Base-by-base conservation (phyloP, 2,329 filamentous ascomycete species). In the Arthrobotrys musiformis region DNA sequence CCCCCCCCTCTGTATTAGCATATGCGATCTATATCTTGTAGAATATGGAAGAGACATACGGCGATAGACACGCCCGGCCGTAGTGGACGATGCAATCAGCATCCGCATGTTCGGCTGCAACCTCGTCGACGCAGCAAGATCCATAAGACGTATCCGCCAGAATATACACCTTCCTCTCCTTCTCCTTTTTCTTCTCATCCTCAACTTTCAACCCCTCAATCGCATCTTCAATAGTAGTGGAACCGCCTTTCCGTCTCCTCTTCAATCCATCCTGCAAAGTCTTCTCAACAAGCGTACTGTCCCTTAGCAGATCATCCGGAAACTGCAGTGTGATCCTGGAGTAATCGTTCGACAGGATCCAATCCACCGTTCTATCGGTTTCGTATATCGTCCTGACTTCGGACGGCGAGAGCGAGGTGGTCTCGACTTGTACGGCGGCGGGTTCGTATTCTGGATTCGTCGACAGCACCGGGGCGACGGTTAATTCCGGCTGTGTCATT, bases 111-210 rank as follows among this genome's bases (percentile, higher is more conserved):
- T 99, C 94, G 1, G 95, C 95, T 0, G 95, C 95, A 44, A 98
- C 91, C 85, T 99, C 95, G 82, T 99, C 95, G 17, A 98, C 94
- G 82, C 95, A 99, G 84, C 95, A 99, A 0, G 94, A 91, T 75
- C 95, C 96, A 84, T 98, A 99, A 1, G 94, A 97, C 1, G 95
- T 98, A 83, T 99, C 95, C 33, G 91, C 95, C 17, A 99, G 86
- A 76, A 99, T 94, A 81, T 92, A 97, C 63, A 98, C 61, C 61
- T 80, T 81, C 52, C 79, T 69, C 46, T 81, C 73, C 44, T 37
- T 26, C 44, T 37, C 22, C 44, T 11, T 67, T 13, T 35, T 56
- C n/a, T 50, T 54, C 30, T 48, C 60, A 24, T 58, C 58, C 35
- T 62, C 37, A 35, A 64, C 33, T 60, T 58, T 22, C 54, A 72